Evolutionary conservation across 2,329 filamentous ascomycete genomes (phyloP).

Genomic region (Trichoderma atroviride): DNA sequence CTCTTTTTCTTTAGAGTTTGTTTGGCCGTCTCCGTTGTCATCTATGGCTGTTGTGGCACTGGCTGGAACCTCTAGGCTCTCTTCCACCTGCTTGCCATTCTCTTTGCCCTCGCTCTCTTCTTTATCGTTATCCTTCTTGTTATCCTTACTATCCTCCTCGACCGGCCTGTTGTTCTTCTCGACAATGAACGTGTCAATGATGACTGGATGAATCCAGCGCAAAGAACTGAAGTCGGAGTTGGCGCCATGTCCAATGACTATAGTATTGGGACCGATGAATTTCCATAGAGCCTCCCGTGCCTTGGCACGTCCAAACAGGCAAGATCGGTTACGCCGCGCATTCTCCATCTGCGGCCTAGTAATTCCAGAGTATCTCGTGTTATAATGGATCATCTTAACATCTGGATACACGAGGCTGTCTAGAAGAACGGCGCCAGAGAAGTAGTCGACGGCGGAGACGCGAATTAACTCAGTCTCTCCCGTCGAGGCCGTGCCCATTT

Average conservation of each 20-base stretch:
- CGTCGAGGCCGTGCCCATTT: slow-evolving; percentile 52
- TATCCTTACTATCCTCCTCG: slow-evolving; percentile 25
- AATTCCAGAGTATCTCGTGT: slow-evolving; percentile 56
- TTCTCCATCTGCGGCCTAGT: slow-evolving; percentile 43
- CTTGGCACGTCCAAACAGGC: slow-evolving; percentile 46
- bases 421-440: slow-evolving; percentile 51
- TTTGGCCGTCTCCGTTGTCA: not conserved
- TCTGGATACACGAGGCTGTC: slow-evolving; percentile 54
- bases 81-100: slow-evolving; percentile 11
- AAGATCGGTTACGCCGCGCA: slow-evolving; percentile 38
- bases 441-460: slow-evolving; percentile 55
- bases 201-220: slow-evolving; percentile 50
- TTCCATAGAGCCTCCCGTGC: slow-evolving; percentile 48
- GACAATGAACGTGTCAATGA: slow-evolving; percentile 51
- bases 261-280: slow-evolving; percentile 49
- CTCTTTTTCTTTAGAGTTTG: slow-evolving; percentile 21
- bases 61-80: not conserved
- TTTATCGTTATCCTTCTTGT: slow-evolving; percentile 22
- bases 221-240: slow-evolving; percentile 48
- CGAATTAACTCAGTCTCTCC: slow-evolving; percentile 57
- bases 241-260: slow-evolving; percentile 52
- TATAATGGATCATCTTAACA: slow-evolving; percentile 50
- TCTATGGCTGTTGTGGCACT: not conserved
- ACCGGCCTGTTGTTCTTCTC: slow-evolving; percentile 32
- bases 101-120: slow-evolving; percentile 25